Evolutionary conservation across 1,284 basidiomycete species (phyloP), one percentile per base, ranked within the genome.

Genomic region (Leucoagaricus sp.): DNA sequence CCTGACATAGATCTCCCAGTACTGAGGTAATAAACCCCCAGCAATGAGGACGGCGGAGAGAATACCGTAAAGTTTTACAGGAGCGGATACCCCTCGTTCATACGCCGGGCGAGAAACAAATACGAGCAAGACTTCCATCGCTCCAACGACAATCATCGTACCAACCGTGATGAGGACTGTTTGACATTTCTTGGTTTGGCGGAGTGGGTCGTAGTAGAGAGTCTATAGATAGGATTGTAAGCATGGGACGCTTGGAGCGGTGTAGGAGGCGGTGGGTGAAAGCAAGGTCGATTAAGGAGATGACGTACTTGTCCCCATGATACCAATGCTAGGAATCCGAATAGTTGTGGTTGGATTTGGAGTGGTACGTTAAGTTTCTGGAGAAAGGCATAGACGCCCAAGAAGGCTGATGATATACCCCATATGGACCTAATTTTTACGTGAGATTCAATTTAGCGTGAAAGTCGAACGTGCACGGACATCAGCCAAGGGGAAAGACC

Each of bases 291-390:
- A 25, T 10, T 54, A 13, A 13, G 19, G 13, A 49, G 33, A 10
- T 19, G n/a, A 64, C 75, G 33, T 36, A 83, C 85, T 74, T 87
- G 86, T 0, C 77, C 80, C 84, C 87, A 91, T 0, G 86, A 87
- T 13, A 88, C 58, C 12, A 87, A 75, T 1, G 80, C 75, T 21
- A 93, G 72, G 15, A 78, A 72, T 0, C 82, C 83, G 63, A 93
- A 91, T 0, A 87, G 66, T 63, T 93, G 91, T 1, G 91, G 90
- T 66, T 94, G 91, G 1, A 88, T 60, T 44, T 87, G 85, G 29
- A 92, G 78, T 1, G 91, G 90, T 25, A 93, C 82, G 64, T 87
- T 91, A 53, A 92, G 74, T 58, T 84, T 72, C 64, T 89, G 84
- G 0, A 85, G 74, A 47, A 93, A 79, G 25, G 75, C 76, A 64